Conservation (phyloP, 2,329 filamentous ascomycete species). For the Colletotrichum sp. region DNA sequence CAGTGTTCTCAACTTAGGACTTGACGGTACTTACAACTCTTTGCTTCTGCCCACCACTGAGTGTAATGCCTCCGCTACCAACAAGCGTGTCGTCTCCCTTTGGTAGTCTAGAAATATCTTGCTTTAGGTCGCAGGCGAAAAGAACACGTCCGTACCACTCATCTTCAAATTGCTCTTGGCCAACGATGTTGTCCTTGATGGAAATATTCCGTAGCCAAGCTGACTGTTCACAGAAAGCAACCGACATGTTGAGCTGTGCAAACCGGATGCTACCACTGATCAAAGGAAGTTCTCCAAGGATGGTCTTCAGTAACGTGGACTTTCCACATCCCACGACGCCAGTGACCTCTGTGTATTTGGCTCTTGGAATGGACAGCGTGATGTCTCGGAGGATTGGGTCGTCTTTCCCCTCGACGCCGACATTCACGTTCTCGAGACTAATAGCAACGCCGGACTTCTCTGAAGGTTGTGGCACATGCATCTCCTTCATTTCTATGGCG, state of each 20-base stretch:
- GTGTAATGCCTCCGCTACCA: constrained; percentile 19
- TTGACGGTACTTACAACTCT: constrained; percentile 20
- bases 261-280: not conserved
- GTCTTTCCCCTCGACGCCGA: not conserved
- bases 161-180: constrained; percentile 24
- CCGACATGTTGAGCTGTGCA: not conserved
- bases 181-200: constrained; percentile 25
- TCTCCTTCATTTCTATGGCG: not conserved
- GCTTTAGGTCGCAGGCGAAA: constrained; percentile 15
- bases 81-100: constrained; percentile 15
- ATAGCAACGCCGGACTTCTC: not conserved
- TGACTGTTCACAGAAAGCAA: constrained; percentile 24
- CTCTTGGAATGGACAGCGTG: not conserved
- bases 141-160: constrained; percentile 34
- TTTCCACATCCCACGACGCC: constrained; percentile 21
- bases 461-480: not conserved
- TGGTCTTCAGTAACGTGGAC: constrained; percentile 24
- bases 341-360: not conserved
- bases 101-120: constrained; percentile 22
- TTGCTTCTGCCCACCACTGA: constrained; percentile 27
- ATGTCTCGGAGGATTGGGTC: not conserved
- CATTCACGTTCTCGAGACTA: not conserved
- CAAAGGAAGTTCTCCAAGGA: constrained; percentile 24
- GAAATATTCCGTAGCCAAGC: constrained; percentile 24
- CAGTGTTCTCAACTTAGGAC: fast-evolving